A percentile compares a stretch with the other conserved stretches of the same genome.
These are phyloP conservation scores for Halophytophthora polymorphica DNA, from an alignment of 352 stramenopile genomes.

Conservation along the genomic window DNA sequence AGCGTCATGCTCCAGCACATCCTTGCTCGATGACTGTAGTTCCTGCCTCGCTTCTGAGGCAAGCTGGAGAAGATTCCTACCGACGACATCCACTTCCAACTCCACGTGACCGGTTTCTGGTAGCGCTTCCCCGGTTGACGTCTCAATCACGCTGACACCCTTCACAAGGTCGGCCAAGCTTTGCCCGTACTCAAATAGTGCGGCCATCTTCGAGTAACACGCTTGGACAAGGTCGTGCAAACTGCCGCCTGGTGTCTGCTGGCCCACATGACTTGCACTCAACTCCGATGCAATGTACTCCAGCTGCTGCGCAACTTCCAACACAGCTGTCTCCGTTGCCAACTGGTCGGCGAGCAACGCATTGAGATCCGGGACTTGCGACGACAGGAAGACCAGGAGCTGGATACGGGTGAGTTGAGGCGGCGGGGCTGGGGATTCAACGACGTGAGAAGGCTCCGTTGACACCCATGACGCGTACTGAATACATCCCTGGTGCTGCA, in stretches of 20 bases:
- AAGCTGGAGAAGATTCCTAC: slow-evolving; percentile 27
- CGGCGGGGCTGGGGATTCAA: background rate
- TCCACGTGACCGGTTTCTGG: slow-evolving; percentile 10
- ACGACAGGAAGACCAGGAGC: slow-evolving; percentile 36
- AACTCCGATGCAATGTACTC: slow-evolving; percentile 42
- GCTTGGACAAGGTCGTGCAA: slow-evolving; percentile 34
- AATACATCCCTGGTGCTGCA: slow-evolving; percentile 27
- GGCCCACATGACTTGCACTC: slow-evolving; percentile 1
- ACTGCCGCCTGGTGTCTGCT: slow-evolving; percentile 7
- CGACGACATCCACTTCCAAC: slow-evolving; percentile 48
- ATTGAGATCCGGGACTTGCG: slow-evolving; percentile 36
- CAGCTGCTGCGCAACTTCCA: slow-evolving; percentile 53
- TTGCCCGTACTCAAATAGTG: slow-evolving; percentile 38
- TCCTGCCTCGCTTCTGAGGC: slow-evolving; percentile 10
- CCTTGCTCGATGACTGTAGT: slow-evolving; percentile 9
- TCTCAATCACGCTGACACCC: slow-evolving; percentile 46
- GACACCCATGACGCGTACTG: slow-evolving; percentile 42
- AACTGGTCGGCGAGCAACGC: slow-evolving; percentile 32
- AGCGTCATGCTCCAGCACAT: slow-evolving; percentile 7
- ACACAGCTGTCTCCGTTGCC: slow-evolving; percentile 26
- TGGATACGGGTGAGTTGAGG: slow-evolving; percentile 26
- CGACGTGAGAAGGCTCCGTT: background rate
- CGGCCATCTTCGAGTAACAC: slow-evolving; percentile 30
- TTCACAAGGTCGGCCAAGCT: slow-evolving; percentile 48
- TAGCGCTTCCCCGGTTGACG: slow-evolving; percentile 26